Base-by-base conservation (phyloP, 345 rosid genomes). In the Gossypium mustelinum region DNA sequence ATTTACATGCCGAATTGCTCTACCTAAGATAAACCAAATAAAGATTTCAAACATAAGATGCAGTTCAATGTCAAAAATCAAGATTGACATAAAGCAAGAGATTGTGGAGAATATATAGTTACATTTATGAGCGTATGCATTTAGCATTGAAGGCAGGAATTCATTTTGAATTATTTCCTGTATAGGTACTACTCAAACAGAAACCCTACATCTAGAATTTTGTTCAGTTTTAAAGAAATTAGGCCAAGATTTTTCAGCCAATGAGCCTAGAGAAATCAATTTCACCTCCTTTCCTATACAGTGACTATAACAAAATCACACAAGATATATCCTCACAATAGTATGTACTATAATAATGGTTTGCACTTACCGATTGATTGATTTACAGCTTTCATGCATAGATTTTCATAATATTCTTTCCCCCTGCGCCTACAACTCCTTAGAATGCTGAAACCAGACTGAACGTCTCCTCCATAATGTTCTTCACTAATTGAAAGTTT, bases 381-480 rank as follows among this genome's bases (percentile, higher is more conserved):
- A 79, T 94, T 94, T 64, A 94, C 97, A 34, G 97, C 95, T 87
- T 94, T 94, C 93, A 92, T 91, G 91, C 98, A 94, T 76, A 94
- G 89, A 78, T 92, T 92, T 83, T 92, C 98, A 72, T 94, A 94
- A 81, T 94, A 94, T 25, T 91, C 97, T 73, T 86, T 87, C 63
- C 98, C 97, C 84, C 97, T 85, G 81, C 74, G 80, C 79, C 79
- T 85, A 88, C 98, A 92, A 72, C 86, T 88, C 82, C 86, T 88
- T 43, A 92, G 85, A 63, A 94, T 79, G 78, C 78, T 84, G 83
- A 92, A 87, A 56, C 95, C 94, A 18, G 83, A 83, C 80, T 84
- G 89, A 78, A 78, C 77, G 78, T 86, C 91, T 68, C 89, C 89
- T 78, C 78, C 73, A 48, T 85, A 72, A 79, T 80, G 74, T 72